These are phyloP conservation scores for Tricholoma bakamatsutake DNA, from an alignment of 768 basidiomycete genomes.

Conservation along the genomic window DNA sequence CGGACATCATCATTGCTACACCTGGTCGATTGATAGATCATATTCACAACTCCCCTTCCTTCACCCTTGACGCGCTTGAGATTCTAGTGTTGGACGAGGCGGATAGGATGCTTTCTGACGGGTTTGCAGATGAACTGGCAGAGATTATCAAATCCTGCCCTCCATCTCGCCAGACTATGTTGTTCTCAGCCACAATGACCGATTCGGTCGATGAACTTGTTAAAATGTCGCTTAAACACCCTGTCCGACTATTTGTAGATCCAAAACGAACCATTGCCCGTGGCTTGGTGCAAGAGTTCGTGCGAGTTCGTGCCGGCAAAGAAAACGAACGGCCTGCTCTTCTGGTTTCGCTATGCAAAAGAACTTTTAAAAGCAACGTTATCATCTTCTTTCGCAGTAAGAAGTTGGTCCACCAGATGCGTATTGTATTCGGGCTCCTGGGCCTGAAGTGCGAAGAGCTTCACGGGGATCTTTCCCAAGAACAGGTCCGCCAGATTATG, in stretches of 20 bases:
- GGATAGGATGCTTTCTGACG: slow-evolving; percentile 93
- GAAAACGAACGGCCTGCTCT: slow-evolving; percentile 73
- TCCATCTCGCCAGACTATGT: slow-evolving; percentile 87
- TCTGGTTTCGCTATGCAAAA: slow-evolving; percentile 78
- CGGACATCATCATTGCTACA: slow-evolving; percentile 94
- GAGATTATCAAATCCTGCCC: slow-evolving; percentile 95
- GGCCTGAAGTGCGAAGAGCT: slow-evolving; percentile 88
- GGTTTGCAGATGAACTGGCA: slow-evolving; percentile 88
- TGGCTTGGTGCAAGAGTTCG: slow-evolving; percentile 90
- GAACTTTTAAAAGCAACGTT: slow-evolving; percentile 77
- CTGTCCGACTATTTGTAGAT: slow-evolving; percentile 93
- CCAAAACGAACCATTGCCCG: slow-evolving; percentile 84
- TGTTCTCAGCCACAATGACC: slow-evolving; percentile 99
- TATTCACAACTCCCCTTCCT: slow-evolving; percentile 89
- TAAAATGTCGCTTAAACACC: slow-evolving; percentile 86
- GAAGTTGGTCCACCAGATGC: slow-evolving; percentile 95
- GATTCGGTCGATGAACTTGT: slow-evolving; percentile 94
- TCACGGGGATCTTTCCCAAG: slow-evolving; percentile 94
- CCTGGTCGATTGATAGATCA: slow-evolving; percentile 98
- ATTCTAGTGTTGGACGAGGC: slow-evolving; percentile 96
- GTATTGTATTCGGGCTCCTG: slow-evolving; percentile 85
- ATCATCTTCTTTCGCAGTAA: slow-evolving; percentile 97
- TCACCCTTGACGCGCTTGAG: slow-evolving; percentile 88
- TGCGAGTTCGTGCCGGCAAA: slow-evolving; percentile 79
- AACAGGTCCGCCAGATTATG: slow-evolving; percentile 56